Conservation (phyloP, 2,329 filamentous ascomycete genomes). For the Penicillium sp. region DNA sequence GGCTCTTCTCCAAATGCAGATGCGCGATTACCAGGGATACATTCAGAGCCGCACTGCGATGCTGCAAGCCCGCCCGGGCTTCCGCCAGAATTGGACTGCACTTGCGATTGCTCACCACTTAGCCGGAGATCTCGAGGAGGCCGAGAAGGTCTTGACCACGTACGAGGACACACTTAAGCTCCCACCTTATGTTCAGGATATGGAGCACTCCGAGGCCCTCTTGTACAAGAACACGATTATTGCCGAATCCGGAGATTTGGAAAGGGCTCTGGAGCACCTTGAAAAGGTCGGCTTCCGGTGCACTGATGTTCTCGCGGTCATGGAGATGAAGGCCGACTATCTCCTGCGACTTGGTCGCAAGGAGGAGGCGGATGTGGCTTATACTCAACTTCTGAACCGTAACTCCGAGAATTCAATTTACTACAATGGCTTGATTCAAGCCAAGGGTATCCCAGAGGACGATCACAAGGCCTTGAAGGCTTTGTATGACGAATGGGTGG, state of each 20-base stretch:
- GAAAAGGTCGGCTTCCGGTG: slow-evolving; percentile 70
- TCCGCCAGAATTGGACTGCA: slow-evolving; percentile 96
- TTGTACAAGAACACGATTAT: slow-evolving; percentile 96
- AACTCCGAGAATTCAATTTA: slow-evolving; percentile 85
- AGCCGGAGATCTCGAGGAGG: slow-evolving; percentile 74
- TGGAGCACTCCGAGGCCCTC: slow-evolving; percentile 88
- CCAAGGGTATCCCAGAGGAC: slow-evolving; percentile 57
- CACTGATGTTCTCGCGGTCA: slow-evolving; percentile 74
- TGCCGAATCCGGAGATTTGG: slow-evolving; percentile 75
- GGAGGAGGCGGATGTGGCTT: slow-evolving; percentile 75
- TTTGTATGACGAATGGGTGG: slow-evolving; percentile 75
- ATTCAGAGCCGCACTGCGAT: slow-evolving; percentile 83
- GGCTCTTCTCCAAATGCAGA: slow-evolving; percentile 88
- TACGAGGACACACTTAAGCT: slow-evolving; percentile 91
- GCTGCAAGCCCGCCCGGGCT: slow-evolving; percentile 72
- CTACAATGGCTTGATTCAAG: slow-evolving; percentile 70
- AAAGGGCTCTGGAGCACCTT: slow-evolving; percentile 80
- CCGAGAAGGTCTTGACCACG: slow-evolving; percentile 83
- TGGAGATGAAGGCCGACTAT: slow-evolving; percentile 84
- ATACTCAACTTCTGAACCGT: slow-evolving; percentile 72
- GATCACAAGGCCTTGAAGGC: slow-evolving; percentile 63
- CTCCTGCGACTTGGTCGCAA: slow-evolving; percentile 69
- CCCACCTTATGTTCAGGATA: slow-evolving; percentile 68
- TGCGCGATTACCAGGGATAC: slow-evolving; percentile 92
- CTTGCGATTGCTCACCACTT: slow-evolving; percentile 89